Evolutionary conservation across 495 filamentous ascomycete genomes (phyloP).

Genomic region (Penicillium flavigenum): DNA sequence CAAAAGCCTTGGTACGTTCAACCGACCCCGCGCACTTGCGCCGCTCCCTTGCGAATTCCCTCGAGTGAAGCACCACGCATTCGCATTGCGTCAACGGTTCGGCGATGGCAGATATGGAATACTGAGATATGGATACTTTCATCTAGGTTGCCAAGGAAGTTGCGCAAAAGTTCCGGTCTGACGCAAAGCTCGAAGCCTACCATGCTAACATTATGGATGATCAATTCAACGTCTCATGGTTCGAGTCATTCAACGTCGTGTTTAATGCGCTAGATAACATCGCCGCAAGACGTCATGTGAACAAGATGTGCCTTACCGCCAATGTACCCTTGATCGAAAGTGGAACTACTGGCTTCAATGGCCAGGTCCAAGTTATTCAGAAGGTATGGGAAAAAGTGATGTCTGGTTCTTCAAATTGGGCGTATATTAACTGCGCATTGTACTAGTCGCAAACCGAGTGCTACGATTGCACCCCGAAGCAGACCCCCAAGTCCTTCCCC

Average conservation of each 20-base stretch:
- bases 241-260: conserved; percentile 75
- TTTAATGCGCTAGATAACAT: conserved; percentile 98
- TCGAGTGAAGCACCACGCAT: conserved; percentile 4
- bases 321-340: conserved; percentile 92
- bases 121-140: conserved; percentile 22
- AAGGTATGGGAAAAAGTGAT: conserved; percentile 51
- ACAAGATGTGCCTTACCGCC: conserved; percentile 94
- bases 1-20: conserved; percentile 81
- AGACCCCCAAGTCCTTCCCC: conserved; percentile 84
- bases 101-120: not conserved
- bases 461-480: conserved; percentile 91
- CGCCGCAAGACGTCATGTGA: conserved; percentile 91
- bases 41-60: conserved; percentile 14
- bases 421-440: conserved; percentile 14
- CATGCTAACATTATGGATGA: conserved; percentile 95
- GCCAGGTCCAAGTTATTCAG: conserved; percentile 94
- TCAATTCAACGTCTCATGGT: conserved; percentile 91
- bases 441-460: conserved; percentile 84
- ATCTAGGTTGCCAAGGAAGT: conserved; percentile 88
- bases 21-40: conserved; percentile 9
- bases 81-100: not conserved
- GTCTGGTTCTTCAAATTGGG: not conserved
- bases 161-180: conserved; percentile 86
- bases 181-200: conserved; percentile 82
- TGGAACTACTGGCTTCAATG: conserved; percentile 96